Evolutionary conservation across 1,284 basidiomycete species (phyloP), one percentile per base, ranked within the genome.

Genomic region (Ceratobasidium sp.): DNA sequence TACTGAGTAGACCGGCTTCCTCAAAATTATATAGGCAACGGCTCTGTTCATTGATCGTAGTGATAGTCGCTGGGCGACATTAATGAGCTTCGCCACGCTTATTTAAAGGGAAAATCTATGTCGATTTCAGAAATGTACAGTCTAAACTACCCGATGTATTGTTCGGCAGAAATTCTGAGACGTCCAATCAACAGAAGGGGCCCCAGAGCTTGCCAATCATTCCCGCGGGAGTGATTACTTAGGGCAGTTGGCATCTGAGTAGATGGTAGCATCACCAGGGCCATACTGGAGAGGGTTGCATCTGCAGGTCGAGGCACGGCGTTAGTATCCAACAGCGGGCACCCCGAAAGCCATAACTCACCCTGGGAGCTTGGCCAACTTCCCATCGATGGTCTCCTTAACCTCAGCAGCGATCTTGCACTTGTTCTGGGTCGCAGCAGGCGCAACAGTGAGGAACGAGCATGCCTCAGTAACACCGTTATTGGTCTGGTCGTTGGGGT

Each of bases 251-350:
- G 78, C 13, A 6, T 64, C 65, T 15, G 64, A 67, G 77, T 80
- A 82, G 0, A 80, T 59, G 4, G 73, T 80, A 2, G 82, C 82
- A 50, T 77, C 62, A 0, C 54, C 67, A 3, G 80, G 81, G 0
- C 65, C 77, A 50, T 77, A 67, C n/a, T 79, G 78, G n/a, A 83
- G 70, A 6, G 83, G 83, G 77, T 84, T 84, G 81, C 81, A 83
- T 6, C 79, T 78, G 48, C 17, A 48, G 9, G n/a, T n/a, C 5
- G 17, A 10, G 6, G 17, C 46, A 17, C 9, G 17, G 17, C 7
- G 15, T 33, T 3, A 28, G 54, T 76, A 40, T 44, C 9, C 17
- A 77, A 3, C 57, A 48, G 15, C 23, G 44, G 28, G 23, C 28
- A 1, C 75, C 17, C 50, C 15, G 33, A 64, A 23, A 3, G 66